phyloP scores from a whole-genome alignment of 495 filamentous ascomycete species.

The Collariella sp. region DNA sequence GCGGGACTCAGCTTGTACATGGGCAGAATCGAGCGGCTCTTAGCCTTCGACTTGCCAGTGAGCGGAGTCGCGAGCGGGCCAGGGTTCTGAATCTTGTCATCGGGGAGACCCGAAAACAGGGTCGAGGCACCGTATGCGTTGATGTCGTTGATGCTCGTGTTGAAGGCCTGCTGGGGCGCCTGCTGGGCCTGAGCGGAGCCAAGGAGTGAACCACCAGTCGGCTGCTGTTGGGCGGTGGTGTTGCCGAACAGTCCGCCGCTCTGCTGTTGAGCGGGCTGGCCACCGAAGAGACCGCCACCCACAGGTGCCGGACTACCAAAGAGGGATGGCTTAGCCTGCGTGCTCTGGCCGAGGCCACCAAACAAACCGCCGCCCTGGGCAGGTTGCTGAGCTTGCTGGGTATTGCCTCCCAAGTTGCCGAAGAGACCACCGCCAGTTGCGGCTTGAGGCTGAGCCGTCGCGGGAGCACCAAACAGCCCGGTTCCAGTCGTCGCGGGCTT shows the following conservation, averaged over 20 bases:
- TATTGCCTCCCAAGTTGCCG: slow-evolving; percentile 37
- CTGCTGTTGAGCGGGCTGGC: slow-evolving; percentile 39
- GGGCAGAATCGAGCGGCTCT: slow-evolving; percentile 69
- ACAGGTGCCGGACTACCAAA: slow-evolving; percentile 35
- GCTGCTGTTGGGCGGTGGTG: slow-evolving; percentile 36
- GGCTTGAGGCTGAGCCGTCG: slow-evolving; percentile 30
- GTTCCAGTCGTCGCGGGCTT: slow-evolving; percentile 40
- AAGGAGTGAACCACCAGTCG: slow-evolving; percentile 29
- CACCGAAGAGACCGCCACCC: slow-evolving; percentile 56
- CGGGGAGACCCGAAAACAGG: slow-evolving; percentile 63
- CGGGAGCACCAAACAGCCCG: slow-evolving; percentile 42
- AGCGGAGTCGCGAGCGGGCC: slow-evolving; percentile 85
- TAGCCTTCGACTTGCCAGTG: slow-evolving; percentile 56
- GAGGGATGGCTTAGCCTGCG: slow-evolving; percentile 36
- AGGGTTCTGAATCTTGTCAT: slow-evolving; percentile 54
- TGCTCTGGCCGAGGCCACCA: slow-evolving; percentile 31
- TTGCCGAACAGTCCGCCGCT: slow-evolving; percentile 33
- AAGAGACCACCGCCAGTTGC: slow-evolving; percentile 45
- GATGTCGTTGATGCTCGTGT: slow-evolving; percentile 64
- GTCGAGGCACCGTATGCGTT: slow-evolving; percentile 77
- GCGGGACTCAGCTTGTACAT: slow-evolving; percentile 81
- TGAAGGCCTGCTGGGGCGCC: slow-evolving; percentile 52
- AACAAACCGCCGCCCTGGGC: slow-evolving; percentile 36
- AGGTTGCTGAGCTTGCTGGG: slow-evolving; percentile 52
- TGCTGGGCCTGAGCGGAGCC: slow-evolving; percentile 37